Conservation (phyloP, 352 stramenopile species). For the Albugo candida region DNA sequence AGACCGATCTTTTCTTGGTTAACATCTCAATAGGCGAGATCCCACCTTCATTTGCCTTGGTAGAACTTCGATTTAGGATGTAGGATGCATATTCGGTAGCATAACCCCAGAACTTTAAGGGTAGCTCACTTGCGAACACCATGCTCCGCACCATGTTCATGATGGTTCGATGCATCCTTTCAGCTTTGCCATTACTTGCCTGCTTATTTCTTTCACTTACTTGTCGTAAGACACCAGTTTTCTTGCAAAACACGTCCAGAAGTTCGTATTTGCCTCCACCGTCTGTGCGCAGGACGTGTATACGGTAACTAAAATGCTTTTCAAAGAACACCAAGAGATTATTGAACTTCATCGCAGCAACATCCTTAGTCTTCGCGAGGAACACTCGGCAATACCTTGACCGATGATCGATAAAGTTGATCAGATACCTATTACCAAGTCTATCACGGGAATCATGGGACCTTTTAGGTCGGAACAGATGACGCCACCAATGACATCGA, state of each 20-base stretch:
- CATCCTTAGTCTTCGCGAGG: not conserved
- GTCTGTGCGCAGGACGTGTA: not conserved
- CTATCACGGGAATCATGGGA: not conserved
- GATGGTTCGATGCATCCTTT: not conserved
- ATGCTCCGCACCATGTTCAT: not conserved
- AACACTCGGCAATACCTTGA: slow-evolving; percentile 1
- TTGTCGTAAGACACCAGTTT: not conserved
- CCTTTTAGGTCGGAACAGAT: not conserved
- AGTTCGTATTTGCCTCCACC: not conserved
- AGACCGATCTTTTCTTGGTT: not conserved
- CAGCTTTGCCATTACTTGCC: not conserved
- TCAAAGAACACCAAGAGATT: not conserved
- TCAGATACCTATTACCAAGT: not conserved
- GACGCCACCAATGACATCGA: not conserved
- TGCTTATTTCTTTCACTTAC: not conserved
- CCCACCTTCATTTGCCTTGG: not conserved
- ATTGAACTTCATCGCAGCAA: not conserved
- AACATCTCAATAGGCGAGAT: not conserved
- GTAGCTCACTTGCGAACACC: not conserved
- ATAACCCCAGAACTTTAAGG: not conserved
- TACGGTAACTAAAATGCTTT: not conserved
- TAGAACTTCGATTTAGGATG: not conserved
- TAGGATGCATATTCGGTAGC: not conserved
- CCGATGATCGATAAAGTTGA: slow-evolving; percentile 2
- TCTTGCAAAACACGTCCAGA: not conserved